phyloP scores from a whole-genome alignment of 441 rosid species.

The Corymbia citriodora region DNA sequence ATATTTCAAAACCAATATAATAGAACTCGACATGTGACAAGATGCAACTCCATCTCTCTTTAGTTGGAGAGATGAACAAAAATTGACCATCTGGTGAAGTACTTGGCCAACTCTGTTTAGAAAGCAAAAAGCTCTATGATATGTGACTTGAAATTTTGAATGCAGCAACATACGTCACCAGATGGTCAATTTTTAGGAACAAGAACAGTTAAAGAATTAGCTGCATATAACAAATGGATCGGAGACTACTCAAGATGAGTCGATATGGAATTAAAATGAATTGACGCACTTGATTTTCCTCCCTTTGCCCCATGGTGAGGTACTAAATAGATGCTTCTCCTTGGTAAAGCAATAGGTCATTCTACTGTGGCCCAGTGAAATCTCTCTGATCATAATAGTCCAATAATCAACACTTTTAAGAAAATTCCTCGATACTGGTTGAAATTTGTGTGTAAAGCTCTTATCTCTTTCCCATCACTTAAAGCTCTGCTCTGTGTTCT shows the following conservation, averaged over 20 bases:
- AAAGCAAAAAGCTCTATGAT: not conserved
- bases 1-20: not conserved
- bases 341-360: not conserved
- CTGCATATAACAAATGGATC: not conserved
- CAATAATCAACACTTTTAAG: not conserved
- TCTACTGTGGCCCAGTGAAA: not conserved
- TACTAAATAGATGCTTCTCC: not conserved
- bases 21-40: not conserved
- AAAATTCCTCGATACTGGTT: not conserved
- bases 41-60: not conserved
- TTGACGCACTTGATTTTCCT: not conserved
- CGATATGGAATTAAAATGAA: not conserved
- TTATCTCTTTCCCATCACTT: not conserved
- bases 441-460: not conserved
- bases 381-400: not conserved
- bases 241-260: not conserved
- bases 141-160: not conserved
- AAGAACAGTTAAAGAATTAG: not conserved
- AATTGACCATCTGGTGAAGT: not conserved
- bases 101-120: not conserved
- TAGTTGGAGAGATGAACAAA: not conserved
- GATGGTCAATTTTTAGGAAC: not conserved
- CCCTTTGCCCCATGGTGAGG: not conserved
- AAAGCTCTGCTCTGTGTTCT: not conserved
- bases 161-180: not conserved